Evolutionary conservation across 106 monocot species (phyloP), one percentile per base, ranked within the genome.

Genomic region (Apostasia shenzhenica): DNA sequence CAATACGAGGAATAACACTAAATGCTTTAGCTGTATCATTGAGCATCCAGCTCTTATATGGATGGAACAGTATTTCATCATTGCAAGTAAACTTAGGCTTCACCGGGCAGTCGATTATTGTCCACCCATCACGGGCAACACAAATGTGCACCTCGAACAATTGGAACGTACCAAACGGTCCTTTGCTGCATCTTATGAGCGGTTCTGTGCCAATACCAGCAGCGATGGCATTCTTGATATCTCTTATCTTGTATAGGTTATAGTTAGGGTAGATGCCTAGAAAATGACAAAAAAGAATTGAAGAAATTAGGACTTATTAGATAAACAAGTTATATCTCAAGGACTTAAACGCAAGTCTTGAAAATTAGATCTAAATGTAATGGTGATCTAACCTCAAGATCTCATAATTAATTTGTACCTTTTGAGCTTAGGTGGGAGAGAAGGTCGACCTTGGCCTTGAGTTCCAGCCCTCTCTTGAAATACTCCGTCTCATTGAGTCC

Each of bases 191-290:
- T 48, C 67, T n/a, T 4, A 67, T 49, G 5, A 9, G 14, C 1
- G 67, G 67, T 6, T 46, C 49, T 3, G 48, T 26, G 2, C 67
- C 67, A 8, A 67, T 14, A 9, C 45, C 67, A 26, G 48, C 67
- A 1, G 48, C 26, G 3, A 67, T 67, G 37, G 67, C 67, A 38
- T 49, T 67, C 67, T 67, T 67, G 3, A 67, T 51, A 49, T 67
- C 67, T 1, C 3, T n/a, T 4, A 67, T 1, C 4, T 52, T 51
- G 67, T 67, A 67, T 37, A 67, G 9, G 51, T 50, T 49, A 8
- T 67, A 67, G 3, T 49, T 13, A 2, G 48, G n/a, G 7, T 8
- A 26, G 49, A 49, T 67, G 38, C 26, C 46, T 66, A 47, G 14
- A 14, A 45, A 66, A 47, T 45, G 14, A n/a, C 12, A 45, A 43